phyloP scores from a whole-genome alignment of 805 yeast species.

The Lachancea waltii region DNA sequence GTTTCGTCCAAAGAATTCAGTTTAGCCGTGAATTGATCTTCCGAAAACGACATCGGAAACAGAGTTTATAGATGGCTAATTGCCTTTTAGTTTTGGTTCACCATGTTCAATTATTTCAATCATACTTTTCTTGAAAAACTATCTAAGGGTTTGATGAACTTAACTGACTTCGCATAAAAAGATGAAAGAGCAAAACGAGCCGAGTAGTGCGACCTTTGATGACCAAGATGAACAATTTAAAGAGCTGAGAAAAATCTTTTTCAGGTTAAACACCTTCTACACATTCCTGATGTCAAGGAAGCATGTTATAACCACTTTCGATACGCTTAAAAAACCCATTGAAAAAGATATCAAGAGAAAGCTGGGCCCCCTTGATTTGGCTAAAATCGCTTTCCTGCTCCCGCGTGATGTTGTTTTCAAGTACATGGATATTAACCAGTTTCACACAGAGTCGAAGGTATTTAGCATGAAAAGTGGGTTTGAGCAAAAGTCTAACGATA shows the following conservation, averaged over 20 bases:
- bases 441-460: constrained; percentile 35
- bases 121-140: neutral
- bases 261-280: constrained; percentile 50
- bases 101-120: neutral
- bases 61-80: neutral
- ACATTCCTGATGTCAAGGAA: constrained; percentile 57
- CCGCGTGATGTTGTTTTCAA: constrained; percentile 67
- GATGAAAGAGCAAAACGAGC: neutral
- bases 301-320: constrained; percentile 53
- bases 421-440: constrained; percentile 73
- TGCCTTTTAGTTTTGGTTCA: neutral
- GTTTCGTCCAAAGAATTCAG: constrained; percentile 28
- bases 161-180: neutral
- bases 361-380: constrained; percentile 49
- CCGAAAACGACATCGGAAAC: constrained; percentile 22
- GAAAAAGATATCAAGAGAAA: constrained; percentile 43
- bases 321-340: constrained; percentile 45
- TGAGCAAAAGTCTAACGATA: constrained; percentile 49
- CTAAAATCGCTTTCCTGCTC: constrained; percentile 51
- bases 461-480: constrained; percentile 42
- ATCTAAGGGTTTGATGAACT: too few relatives aligned
- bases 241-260: constrained; percentile 43
- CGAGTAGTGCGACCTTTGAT: neutral
- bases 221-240: constrained; percentile 19
- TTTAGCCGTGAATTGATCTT: constrained; percentile 24